phyloP scores from a whole-genome alignment of 257 asterid genomes.

The Salvia hispanica region DNA sequence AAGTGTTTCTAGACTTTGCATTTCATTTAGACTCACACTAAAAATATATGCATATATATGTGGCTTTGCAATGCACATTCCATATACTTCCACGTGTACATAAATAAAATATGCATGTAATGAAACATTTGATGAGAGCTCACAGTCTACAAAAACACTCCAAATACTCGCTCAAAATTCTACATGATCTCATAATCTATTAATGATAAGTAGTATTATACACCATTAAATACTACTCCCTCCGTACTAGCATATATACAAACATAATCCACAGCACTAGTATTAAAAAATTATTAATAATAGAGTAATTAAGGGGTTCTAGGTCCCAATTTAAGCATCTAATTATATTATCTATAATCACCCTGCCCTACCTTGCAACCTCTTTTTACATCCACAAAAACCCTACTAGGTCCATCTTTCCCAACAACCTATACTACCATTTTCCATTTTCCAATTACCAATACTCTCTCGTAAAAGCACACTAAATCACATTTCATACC shows the following conservation, averaged over 20 bases:
- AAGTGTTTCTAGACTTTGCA: background rate
- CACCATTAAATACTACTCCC: too few relatives aligned
- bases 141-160: too few relatives aligned
- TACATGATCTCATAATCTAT: too few relatives aligned
- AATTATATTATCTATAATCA: background rate
- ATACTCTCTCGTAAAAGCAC: conserved; percentile 11
- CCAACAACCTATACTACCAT: background rate
- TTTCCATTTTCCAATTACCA: conserved; percentile 5
- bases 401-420: conserved; percentile 33
- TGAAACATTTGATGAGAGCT: too few relatives aligned
- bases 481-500: background rate
- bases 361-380: conserved; percentile 23
- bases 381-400: conserved; percentile 30
- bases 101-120: too few relatives aligned
- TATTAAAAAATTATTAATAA: too few relatives aligned
- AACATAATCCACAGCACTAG: too few relatives aligned
- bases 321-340: background rate
- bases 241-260: too few relatives aligned
- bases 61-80: background rate
- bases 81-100: background rate
- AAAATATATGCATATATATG: too few relatives aligned
- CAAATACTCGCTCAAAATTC: too few relatives aligned
- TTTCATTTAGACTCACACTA: background rate
- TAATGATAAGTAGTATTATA: too few relatives aligned
- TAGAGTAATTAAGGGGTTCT: background rate